phyloP scores from a whole-genome alignment of 83 land plant genomes.

The Larix sibirica region DNA sequence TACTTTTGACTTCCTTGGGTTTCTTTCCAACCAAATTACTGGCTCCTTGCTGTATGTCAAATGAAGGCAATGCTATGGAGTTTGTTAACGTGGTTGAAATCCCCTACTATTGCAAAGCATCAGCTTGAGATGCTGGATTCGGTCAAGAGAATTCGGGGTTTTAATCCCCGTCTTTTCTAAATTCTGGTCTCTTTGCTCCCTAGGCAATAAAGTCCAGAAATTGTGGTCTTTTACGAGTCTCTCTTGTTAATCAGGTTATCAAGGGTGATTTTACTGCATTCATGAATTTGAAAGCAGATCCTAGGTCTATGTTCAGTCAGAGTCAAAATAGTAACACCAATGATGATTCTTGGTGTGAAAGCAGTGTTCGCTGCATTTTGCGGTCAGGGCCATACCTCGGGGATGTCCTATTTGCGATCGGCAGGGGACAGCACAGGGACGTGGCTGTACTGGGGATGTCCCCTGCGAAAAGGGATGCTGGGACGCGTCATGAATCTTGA shows the following conservation, averaged over 20 bases:
- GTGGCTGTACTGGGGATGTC: too few relatives aligned
- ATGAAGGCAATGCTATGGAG: neutral
- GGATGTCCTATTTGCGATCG: too few relatives aligned
- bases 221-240: neutral
- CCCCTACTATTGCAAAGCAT: too few relatives aligned
- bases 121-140: neutral
- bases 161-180: neutral
- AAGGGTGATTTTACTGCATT: neutral
- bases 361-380: too few relatives aligned
- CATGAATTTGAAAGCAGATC: constrained; percentile 5
- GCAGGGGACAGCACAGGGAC: too few relatives aligned
- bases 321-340: neutral
- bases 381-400: too few relatives aligned
- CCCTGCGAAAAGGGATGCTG: too few relatives aligned
- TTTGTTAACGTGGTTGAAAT: neutral
- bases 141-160: constrained; percentile 6
- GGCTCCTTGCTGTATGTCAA: neutral
- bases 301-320: neutral
- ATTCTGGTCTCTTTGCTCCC: constrained; percentile 2
- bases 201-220: neutral
- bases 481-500: too few relatives aligned
- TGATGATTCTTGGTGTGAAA: too few relatives aligned
- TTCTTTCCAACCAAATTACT: neutral
- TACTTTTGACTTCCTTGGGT: neutral
- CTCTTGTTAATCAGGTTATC: neutral